Conservation (phyloP, 2,329 filamentous ascomycete genomes). For the Hypoxylon sp. region DNA sequence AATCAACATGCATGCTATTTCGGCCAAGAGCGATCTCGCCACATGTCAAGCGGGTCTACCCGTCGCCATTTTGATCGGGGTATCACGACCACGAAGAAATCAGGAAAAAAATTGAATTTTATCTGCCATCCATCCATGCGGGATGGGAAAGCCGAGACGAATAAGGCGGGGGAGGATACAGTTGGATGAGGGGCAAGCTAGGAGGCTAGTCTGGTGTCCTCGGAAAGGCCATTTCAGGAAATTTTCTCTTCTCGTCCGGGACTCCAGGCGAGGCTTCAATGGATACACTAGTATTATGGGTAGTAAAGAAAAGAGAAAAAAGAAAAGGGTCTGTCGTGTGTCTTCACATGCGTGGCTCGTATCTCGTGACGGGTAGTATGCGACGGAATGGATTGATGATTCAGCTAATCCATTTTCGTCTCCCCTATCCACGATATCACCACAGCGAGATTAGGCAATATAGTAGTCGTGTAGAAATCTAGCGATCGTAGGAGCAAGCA, state of each 20-base stretch:
- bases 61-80: constrained; percentile 7
- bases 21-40: constrained; percentile 22
- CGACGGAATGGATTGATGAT: constrained; percentile 16
- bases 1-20: constrained; percentile 8
- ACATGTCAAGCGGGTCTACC: constrained; percentile 22
- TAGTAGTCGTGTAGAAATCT: constrained; percentile 22
- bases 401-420: background rate
- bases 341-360: constrained; percentile 19
- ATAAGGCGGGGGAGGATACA: constrained; percentile 13
- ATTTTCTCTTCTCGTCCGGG: constrained; percentile 5
- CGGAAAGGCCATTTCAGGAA: constrained; percentile 30
- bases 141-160: constrained; percentile 35
- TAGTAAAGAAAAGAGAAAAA: no score
- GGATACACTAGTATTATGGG: constrained; percentile 5
- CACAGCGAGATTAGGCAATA: constrained; percentile 16
- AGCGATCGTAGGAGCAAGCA: constrained; percentile 9
- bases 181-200: constrained; percentile 25
- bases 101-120: constrained; percentile 16
- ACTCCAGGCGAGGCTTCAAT: background rate
- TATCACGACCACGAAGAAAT: constrained; percentile 8
- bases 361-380: constrained; percentile 17
- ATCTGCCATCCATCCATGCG: constrained; percentile 14
- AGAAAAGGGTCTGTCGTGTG: constrained; percentile 17
- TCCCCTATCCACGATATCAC: constrained; percentile 9
- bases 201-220: constrained; percentile 3